These are phyloP conservation scores for Vanrija humicola DNA, from an alignment of 1,284 basidiomycete genomes.

Conservation along the genomic window DNA sequence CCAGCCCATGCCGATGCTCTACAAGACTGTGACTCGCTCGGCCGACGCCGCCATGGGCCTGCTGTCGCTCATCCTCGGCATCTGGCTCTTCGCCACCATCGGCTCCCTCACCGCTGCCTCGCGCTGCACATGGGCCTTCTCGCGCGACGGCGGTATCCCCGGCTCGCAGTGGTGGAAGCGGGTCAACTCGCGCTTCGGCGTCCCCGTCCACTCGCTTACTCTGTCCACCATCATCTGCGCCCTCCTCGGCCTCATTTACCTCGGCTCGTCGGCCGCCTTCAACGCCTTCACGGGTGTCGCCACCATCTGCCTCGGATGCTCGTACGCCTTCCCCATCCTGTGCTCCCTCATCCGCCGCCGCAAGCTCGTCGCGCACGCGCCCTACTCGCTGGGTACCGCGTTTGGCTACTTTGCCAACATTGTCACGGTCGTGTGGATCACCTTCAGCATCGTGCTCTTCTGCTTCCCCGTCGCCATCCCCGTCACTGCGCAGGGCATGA, in stretches of 20 bases:
- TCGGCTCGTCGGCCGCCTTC: conserved; percentile 44
- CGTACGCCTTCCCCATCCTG: conserved; percentile 46
- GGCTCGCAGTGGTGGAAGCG: conserved; percentile 38
- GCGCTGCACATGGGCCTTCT: conserved; percentile 33
- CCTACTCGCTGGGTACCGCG: conserved; percentile 27
- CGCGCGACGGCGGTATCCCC: conserved; percentile 51
- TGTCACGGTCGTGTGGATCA: background rate
- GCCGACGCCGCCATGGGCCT: conserved; percentile 50
- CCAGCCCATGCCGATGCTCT: conserved; percentile 51
- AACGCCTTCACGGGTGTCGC: conserved; percentile 44
- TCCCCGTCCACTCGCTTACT: conserved; percentile 48
- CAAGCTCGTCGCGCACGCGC: conserved; percentile 34
- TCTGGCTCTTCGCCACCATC: conserved; percentile 51
- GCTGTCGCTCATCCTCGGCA: conserved; percentile 51
- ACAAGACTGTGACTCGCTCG: conserved; percentile 50
- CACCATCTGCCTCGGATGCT: conserved; percentile 33
- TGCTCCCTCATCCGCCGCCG: conserved; percentile 42
- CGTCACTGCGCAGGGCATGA: conserved; percentile 23
- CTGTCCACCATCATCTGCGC: conserved; percentile 47
- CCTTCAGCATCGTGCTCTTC: background rate
- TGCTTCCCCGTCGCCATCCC: conserved; percentile 15
- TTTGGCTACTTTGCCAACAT: conserved; percentile 25
- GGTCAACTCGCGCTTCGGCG: conserved; percentile 42
- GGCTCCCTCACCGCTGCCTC: conserved; percentile 47
- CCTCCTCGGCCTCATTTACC: conserved; percentile 49